A percentile compares a stretch with the other conserved stretches of the same genome.
Conservation (phyloP, 108 stramenopile genomes). For the Nitzschia sp. region DNA sequence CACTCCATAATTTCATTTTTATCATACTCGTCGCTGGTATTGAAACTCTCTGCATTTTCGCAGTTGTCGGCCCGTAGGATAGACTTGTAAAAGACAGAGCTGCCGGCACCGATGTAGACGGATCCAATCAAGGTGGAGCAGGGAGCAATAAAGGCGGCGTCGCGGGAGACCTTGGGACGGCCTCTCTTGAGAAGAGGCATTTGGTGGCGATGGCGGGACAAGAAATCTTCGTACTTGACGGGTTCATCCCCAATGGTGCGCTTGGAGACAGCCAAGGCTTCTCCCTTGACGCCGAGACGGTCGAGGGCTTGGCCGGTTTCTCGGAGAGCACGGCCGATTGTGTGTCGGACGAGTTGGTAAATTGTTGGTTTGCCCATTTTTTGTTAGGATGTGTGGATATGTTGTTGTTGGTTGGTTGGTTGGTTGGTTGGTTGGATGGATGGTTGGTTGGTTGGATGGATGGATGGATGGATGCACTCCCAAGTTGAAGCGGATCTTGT, state of each 20-base stretch:
- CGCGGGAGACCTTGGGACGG: conserved; percentile 52
- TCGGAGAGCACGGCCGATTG: conserved; percentile 73
- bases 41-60: conserved; percentile 52
- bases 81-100: conserved; percentile 83
- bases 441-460: too few relatives aligned
- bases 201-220: conserved; percentile 72
- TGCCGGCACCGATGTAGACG: conserved; percentile 63
- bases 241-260: conserved; percentile 69
- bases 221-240: conserved; percentile 67
- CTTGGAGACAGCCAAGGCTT: conserved; percentile 52
- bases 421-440: too few relatives aligned
- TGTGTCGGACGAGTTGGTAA: conserved; percentile 58
- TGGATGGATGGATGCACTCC: too few relatives aligned
- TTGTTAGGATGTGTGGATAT: not conserved
- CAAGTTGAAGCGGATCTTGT: too few relatives aligned
- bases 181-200: conserved; percentile 74
- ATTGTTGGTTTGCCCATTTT: conserved; percentile 47
- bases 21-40: conserved; percentile 13
- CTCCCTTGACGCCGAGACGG: conserved; percentile 64
- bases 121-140: conserved; percentile 83
- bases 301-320: conserved; percentile 88
- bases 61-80: conserved; percentile 76
- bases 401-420: too few relatives aligned
- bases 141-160: conserved; percentile 81
- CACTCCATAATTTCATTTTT: conserved; percentile 24